phyloP scores from a whole-genome alignment of 352 stramenopile species.

The Globisporangium radiosum region DNA sequence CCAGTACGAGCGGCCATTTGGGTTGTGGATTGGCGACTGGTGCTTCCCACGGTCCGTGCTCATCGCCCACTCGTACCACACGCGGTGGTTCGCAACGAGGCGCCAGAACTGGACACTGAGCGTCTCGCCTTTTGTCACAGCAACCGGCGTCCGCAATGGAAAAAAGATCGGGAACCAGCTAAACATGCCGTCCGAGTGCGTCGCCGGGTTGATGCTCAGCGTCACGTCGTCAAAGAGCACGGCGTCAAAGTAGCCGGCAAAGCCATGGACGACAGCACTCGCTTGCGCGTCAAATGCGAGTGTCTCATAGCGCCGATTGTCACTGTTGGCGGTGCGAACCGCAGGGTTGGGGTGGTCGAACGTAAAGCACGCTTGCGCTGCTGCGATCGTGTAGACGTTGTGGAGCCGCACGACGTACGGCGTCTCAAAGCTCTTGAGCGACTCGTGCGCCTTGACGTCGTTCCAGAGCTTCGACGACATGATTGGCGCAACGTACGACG shows the following conservation, averaged over 20 bases:
- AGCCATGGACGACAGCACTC: constrained; percentile 87
- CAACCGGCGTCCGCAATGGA: constrained; percentile 88
- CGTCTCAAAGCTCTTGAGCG: constrained; percentile 90
- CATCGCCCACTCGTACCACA: constrained; percentile 99
- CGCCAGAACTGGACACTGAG: constrained; percentile 93
- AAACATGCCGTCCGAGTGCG: constrained; percentile 97
- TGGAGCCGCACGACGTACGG: constrained; percentile 96
- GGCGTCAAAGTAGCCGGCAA: constrained; percentile 95
- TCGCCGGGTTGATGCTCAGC: constrained; percentile 93
- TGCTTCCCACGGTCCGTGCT: constrained; percentile 32
- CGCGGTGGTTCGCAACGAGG: constrained; percentile 72
- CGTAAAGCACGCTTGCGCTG: constrained; percentile 88
- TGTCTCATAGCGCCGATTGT: constrained; percentile 79
- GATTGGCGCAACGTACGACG: constrained; percentile 92
- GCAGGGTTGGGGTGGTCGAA: constrained; percentile 91
- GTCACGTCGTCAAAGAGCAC: constrained; percentile 91
- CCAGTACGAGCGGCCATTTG: constrained; percentile 93
- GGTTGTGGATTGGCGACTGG: constrained; percentile 92
- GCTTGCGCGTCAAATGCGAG: constrained; percentile 48
- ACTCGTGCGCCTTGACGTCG: constrained; percentile 76
- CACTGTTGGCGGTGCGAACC: constrained; percentile 27
- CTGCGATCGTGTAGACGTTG: constrained; percentile 84
- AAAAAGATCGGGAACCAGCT: constrained; percentile 99
- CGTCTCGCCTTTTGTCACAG: constrained; percentile 69
- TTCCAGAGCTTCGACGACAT: constrained; percentile 93